Evolutionary conservation across 768 basidiomycete genomes (phyloP), one percentile per base, ranked within the genome.

Genomic region (Phanerochaete sordida): DNA sequence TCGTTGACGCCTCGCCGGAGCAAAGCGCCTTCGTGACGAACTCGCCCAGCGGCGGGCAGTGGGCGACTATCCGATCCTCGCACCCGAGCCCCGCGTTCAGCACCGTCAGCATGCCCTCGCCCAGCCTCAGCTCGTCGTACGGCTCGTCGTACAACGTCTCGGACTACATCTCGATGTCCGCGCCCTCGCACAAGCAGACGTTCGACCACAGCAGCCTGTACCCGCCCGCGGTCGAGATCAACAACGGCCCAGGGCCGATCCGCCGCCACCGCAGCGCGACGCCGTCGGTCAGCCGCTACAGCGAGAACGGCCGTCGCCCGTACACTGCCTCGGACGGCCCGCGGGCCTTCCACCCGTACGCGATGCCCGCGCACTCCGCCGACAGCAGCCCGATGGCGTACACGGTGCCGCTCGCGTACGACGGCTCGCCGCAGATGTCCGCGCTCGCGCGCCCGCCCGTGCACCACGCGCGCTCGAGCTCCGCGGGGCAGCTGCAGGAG

Each of bases 241-340:
- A n/a, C n/a, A n/a, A 77, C 45, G 81, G 77, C 13, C 68, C 80
- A n/a, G 87, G 88, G 11, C 86, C 88, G 11, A 78, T 85, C 48
- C 76, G 88, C 54, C 78, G 90, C 48, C 84, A 90, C 68, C 79
- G 90, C 57, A 90, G 88, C 70, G 89, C 88, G 81, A 92, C 90
- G 8, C 90, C 90, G 9, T 85, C 85, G 0, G 62, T 86, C 28
- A 72, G 78, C 48, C 79, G 85, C 55, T 79, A 74, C 55, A 83
- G 78, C 55, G 77, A 75, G 46, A 76, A 33, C 69, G 79, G 59
- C 82, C 84, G 62, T 63, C 76, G 73, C 77, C 82, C 49, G 70
- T 79, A 63, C 77, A 76, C 68, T 69, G 77, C 64, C 65, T 72
- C 65, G 74, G 62, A 68, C 27, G 72, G 73, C n/a, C 66, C 19